phyloP scores from a whole-genome alignment of 2,329 filamentous ascomycete genomes.

The Passalora sequoiae region DNA sequence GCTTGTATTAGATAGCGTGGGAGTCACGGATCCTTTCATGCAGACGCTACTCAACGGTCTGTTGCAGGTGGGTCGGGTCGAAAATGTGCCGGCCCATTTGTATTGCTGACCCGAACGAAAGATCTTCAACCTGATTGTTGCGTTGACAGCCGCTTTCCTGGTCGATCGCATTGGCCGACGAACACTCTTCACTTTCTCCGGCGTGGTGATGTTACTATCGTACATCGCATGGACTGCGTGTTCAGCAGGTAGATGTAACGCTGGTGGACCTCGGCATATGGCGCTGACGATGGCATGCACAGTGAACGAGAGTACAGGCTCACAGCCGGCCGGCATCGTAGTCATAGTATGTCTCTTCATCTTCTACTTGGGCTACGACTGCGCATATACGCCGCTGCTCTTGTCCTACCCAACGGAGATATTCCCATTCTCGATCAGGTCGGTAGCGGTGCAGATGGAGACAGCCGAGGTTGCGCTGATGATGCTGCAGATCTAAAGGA shows the following conservation, averaged over 20 bases:
- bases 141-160: conserved; percentile 14
- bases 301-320: conserved; percentile 19
- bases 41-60: conserved; percentile 20
- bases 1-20: conserved; percentile 15
- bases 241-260: conserved; percentile 8
- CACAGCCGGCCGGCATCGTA: conserved; percentile 19
- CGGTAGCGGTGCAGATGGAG: neutral
- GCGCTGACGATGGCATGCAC: no score
- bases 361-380: conserved; percentile 23
- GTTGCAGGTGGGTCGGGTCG: conserved; percentile 2
- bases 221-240: conserved; percentile 19
- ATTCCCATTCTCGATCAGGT: conserved; percentile 20
- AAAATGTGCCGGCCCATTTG: no score
- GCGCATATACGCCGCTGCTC: conserved; percentile 21
- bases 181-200: conserved; percentile 16
- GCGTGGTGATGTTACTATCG: conserved; percentile 15
- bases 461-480: neutral
- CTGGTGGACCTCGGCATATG: neutral
- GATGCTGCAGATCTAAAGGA: conserved; percentile 21
- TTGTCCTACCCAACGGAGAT: conserved; percentile 25
- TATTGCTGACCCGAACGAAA: no score
- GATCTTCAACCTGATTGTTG: conserved; percentile 18
- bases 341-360: conserved; percentile 23
- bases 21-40: conserved; percentile 38
- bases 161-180: conserved; percentile 16